Evolutionary conservation across 2,329 filamentous ascomycete genomes (phyloP), one percentile per base, ranked within the genome.

Genomic region (Aotearoamyces nothofagi): DNA sequence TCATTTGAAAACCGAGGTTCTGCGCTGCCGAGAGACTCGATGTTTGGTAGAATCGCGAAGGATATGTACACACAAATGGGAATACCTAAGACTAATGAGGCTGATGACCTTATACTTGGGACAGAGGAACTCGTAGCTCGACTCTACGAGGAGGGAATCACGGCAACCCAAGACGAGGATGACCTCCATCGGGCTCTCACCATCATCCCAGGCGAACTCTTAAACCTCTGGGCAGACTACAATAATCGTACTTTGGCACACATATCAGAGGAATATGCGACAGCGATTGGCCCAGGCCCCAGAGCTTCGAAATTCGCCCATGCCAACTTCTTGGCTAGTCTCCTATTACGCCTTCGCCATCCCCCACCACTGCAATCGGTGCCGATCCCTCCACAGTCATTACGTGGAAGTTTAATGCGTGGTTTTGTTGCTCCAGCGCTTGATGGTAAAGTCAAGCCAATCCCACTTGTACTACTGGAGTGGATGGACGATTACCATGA

Each of bases 401-500:
- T 33, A 9, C n/a, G 17, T 8, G 5, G 6, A 25, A 17, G 9
- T n/a, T 14, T 15, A 15, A 17, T 12, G n/a, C 17, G 19, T 26
- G 15, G 19, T 9, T 14, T 11, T 11, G 7, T 25, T 7, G 8
- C 23, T 9, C 10, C 23, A 15, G 23, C 23, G 7, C 8, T 9
- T 25, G 12, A n/a, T 9, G 23, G 23, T 7, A 25, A 25, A 20
- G 19, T 20, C 19, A 60, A 61, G 2, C 65, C 80, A 1, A 58
- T 92, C 11, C 82, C 87, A 1, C 75, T 78, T 45, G 66, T 84
- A 10, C 58, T 96, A 9, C 73, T 94, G 36, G 68, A 80, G 42
- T 96, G 87, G 87, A 61, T 92, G 38, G 66, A 80, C 31, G 61
- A 63, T 10, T 69, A 81, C 44, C 82, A 93, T 46, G 72, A 79